Conservation (phyloP, 179 eudicot genomes). For the Heliamphora pulchella region DNA sequence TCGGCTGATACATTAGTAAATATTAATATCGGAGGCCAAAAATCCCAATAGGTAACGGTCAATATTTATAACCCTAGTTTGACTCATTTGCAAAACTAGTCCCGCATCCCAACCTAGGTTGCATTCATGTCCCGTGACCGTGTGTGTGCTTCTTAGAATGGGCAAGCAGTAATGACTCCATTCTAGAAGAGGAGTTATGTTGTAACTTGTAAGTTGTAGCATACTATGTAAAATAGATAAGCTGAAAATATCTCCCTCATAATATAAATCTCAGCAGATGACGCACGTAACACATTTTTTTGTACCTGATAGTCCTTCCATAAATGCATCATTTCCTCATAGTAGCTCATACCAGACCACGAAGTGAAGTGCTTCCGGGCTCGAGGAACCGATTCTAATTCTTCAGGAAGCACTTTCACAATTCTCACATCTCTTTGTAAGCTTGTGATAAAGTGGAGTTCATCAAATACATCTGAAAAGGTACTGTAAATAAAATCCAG, state of each 20-base stretch:
- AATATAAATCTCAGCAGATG: not conserved
- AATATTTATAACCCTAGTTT: no score
- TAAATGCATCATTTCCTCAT: conserved; percentile 61
- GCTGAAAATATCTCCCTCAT: not conserved
- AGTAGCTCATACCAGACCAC: conserved; percentile 78
- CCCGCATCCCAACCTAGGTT: no score
- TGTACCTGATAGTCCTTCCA: conserved; percentile 78
- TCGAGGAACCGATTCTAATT: conserved; percentile 64
- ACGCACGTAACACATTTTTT: not conserved
- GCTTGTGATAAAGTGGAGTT: conserved; percentile 53
- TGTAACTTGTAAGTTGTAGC: not conserved
- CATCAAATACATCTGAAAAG: conserved; percentile 79
- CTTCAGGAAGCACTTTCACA: conserved; percentile 67
- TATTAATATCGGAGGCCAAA: no score
- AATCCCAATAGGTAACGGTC: no score
- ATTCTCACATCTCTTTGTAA: conserved; percentile 62
- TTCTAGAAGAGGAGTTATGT: not conserved
- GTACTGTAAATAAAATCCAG: conserved; percentile 38
- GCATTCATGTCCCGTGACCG: no score
- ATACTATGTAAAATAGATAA: not conserved
- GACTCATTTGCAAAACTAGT: no score
- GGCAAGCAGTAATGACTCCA: conserved; percentile 1
- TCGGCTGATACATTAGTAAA: no score
- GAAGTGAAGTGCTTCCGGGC: conserved; percentile 87
- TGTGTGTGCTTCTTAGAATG: not conserved